Base-by-base conservation (phyloP, 2,329 filamentous ascomycete genomes). In the Ambrosiella beaveri region DNA sequence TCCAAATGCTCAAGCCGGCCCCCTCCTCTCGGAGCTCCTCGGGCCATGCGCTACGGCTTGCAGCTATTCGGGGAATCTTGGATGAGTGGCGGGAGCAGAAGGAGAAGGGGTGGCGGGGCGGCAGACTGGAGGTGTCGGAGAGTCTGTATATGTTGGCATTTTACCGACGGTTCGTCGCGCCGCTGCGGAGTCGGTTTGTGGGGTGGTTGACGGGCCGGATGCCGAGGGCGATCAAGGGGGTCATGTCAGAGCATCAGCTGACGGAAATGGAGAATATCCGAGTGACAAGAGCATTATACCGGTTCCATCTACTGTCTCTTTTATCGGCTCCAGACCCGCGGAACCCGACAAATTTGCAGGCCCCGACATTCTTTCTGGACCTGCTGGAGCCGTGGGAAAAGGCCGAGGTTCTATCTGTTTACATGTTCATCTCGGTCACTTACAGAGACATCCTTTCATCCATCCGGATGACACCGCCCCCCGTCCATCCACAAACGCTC, bases 311-410 rank as follows among this genome's bases (percentile, higher is more conserved):
- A 8, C 40, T 61, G 7, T 50, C 41, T 35, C 35, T 60, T 9
- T 38, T 60, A 11, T 38, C 51, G n/a, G 54, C 49, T 17, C 51
- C 37, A 2, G 51, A 57, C 3, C 55, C 59, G 2, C 37, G 38
- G 13, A 36, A 19, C 19, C 35, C 44, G 6, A 51, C 41, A 7
- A 41, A 55, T 17, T 45, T 45, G n/a, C 56, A 52, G 13, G 15
- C 56, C 4, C 44, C 53, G 2, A 17, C 51, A 9, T 27, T 56
- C 11, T 47, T 61, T 27, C 53, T 61, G 7, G 56, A 58, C 41
- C 15, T 51, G 4, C 39, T 61, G 35, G 56, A 61, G 35, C 59
- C 59, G 9, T 61, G 59, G 59, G 59, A 61, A 54, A 47, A 55
- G 9, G 56, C 59, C 8, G 56, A 58, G n/a, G 7, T 61, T 5